phyloP scores from a whole-genome alignment of 2,329 filamentous ascomycete genomes.

The Calonectria pseudoreteaudii region DNA sequence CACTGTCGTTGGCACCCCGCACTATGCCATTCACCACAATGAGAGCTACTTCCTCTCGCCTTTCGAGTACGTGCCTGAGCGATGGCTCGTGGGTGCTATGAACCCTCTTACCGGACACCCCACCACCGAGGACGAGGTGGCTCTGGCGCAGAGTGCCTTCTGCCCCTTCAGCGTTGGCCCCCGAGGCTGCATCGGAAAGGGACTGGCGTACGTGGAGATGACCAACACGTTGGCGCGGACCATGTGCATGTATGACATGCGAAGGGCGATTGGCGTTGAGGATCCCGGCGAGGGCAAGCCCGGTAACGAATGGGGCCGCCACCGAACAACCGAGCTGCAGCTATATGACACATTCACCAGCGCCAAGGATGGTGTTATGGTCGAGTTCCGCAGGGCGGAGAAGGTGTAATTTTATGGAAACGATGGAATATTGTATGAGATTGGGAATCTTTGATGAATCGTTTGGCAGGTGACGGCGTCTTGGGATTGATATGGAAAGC shows the following conservation, averaged over 20 bases:
- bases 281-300: constrained; percentile 65
- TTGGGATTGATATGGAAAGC: not conserved
- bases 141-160: constrained; percentile 74
- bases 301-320: constrained; percentile 65
- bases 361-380: constrained; percentile 76
- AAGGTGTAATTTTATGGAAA: constrained; percentile 8
- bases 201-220: constrained; percentile 76
- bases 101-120: constrained; percentile 50
- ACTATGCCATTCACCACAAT: constrained; percentile 78
- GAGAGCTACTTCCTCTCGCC: constrained; percentile 70
- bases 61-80: constrained; percentile 71
- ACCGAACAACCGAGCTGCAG: constrained; percentile 73
- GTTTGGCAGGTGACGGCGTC: not conserved
- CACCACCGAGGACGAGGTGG: constrained; percentile 63
- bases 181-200: constrained; percentile 79
- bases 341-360: constrained; percentile 80
- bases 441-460: not conserved
- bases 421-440: not conserved
- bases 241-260: constrained; percentile 71
- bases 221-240: constrained; percentile 71
- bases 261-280: constrained; percentile 59
- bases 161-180: constrained; percentile 80
- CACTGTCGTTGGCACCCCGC: constrained; percentile 72
- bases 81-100: constrained; percentile 68
- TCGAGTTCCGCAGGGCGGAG: constrained; percentile 65